These are phyloP conservation scores for Stemphylium vesicarium DNA, from an alignment of 2,329 filamentous ascomycete genomes.

Conservation along the genomic window DNA sequence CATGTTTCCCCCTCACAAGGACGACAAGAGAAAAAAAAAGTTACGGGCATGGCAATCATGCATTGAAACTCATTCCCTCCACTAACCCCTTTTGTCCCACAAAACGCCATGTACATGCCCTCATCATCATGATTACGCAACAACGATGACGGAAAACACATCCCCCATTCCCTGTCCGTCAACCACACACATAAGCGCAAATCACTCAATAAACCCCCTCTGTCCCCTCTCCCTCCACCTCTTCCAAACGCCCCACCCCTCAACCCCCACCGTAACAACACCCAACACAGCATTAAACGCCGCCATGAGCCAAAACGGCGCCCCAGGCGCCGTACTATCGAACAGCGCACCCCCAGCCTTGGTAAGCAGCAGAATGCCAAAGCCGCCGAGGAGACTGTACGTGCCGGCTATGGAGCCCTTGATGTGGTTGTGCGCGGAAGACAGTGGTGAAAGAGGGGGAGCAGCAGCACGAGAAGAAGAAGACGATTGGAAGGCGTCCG, in stretches of 20 bases:
- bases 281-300: conserved; percentile 80
- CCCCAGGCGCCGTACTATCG: conserved; percentile 73
- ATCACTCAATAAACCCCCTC: not conserved
- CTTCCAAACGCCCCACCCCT: conserved; percentile 15
- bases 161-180: not conserved
- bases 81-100: too few species aligned
- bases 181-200: not conserved
- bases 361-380: conserved; percentile 86
- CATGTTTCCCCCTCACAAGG: too few species aligned
- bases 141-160: too few species aligned
- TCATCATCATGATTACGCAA: too few species aligned
- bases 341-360: conserved; percentile 90
- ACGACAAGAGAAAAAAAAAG: too few species aligned
- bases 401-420: conserved; percentile 96
- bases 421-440: conserved; percentile 59
- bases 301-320: conserved; percentile 95
- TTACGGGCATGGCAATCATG: too few species aligned
- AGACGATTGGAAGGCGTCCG: conserved; percentile 13
- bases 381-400: conserved; percentile 89
- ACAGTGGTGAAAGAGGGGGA: not conserved
- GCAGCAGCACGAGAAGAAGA: not conserved
- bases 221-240: conserved; percentile 8
- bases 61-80: too few species aligned
- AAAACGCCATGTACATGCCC: too few species aligned
- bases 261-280: conserved; percentile 48